phyloP scores from a whole-genome alignment of 208 protist genomes.

The Trypanosomatidae sp. region DNA sequence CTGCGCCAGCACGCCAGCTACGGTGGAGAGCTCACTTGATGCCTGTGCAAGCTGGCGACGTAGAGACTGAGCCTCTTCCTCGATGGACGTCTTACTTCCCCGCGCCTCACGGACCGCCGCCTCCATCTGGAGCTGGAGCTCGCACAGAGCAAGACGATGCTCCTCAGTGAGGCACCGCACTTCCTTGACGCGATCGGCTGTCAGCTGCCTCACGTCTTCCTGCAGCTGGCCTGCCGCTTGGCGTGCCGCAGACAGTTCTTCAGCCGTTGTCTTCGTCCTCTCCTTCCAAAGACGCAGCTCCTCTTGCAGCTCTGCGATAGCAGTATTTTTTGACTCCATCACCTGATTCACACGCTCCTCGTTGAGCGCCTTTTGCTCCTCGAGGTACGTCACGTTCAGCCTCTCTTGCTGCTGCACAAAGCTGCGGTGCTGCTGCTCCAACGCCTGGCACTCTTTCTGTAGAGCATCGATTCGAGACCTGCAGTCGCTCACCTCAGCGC shows the following conservation, averaged over 20 bases:
- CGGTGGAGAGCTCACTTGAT: slow-evolving; percentile 66
- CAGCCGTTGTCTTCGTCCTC: slow-evolving; percentile 36
- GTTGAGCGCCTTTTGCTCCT: slow-evolving; percentile 38
- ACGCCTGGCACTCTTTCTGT: slow-evolving; percentile 22
- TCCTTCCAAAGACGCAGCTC: slow-evolving; percentile 49
- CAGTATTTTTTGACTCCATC: slow-evolving; percentile 43
- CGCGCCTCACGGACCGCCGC: slow-evolving; percentile 64
- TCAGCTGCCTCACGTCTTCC: slow-evolving; percentile 53
- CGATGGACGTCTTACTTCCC: slow-evolving; percentile 49
- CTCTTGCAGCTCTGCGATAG: slow-evolving; percentile 53
- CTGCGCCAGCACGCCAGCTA: slow-evolving; percentile 62
- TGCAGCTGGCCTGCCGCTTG: slow-evolving; percentile 39
- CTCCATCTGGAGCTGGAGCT: slow-evolving; percentile 70
- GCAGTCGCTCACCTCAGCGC: slow-evolving; percentile 14
- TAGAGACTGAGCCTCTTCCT: slow-evolving; percentile 78
- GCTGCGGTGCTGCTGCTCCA: slow-evolving; percentile 58
- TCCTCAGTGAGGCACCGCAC: slow-evolving; percentile 64
- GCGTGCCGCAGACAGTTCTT: slow-evolving; percentile 57
- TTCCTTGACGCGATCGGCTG: slow-evolving; percentile 52
- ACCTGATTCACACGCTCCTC: slow-evolving; percentile 63
- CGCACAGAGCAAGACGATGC: slow-evolving; percentile 68
- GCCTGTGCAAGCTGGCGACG: slow-evolving; percentile 64
- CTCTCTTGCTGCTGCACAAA: slow-evolving; percentile 47
- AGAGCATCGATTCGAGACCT: slow-evolving; percentile 13
- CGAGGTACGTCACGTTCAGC: slow-evolving; percentile 28